A percentile compares a stretch with the other conserved stretches of the same genome.
phyloP scores from a whole-genome alignment of 768 basidiomycete genomes.

The Tylopilus sp. region DNA sequence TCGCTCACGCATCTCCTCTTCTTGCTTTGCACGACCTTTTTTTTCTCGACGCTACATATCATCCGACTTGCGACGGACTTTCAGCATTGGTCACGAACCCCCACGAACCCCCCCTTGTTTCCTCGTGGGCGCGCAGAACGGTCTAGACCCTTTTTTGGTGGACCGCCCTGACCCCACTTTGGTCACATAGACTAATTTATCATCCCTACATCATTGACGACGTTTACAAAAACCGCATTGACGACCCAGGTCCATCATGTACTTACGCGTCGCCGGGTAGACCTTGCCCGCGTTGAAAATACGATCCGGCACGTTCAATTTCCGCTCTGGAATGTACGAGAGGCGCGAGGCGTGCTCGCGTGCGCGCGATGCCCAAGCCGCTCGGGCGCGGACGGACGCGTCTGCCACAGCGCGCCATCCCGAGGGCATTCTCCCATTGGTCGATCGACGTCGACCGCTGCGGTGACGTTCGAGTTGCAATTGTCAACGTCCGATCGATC shows the following conservation, averaged over 20 bases:
- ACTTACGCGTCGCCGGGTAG: neutral
- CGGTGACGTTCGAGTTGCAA: no score
- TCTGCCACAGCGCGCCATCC: neutral
- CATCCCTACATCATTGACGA: neutral
- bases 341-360: no score
- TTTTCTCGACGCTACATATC: neutral
- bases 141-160: neutral
- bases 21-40: neutral
- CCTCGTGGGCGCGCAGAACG: neutral
- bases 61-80: conserved; percentile 15
- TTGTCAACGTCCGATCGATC: neutral
- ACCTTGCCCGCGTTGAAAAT: neutral
- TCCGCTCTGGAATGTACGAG: no score
- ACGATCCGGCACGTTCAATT: no score
- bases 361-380: no score
- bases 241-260: neutral
- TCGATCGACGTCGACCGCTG: neutral
- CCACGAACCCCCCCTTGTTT: neutral
- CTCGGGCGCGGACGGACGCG: neutral
- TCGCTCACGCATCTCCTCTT: neutral
- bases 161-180: neutral
- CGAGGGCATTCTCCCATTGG: neutral
- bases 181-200: conserved; percentile 15
- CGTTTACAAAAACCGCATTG: no score
- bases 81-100: neutral